Evolutionary conservation across 1,284 basidiomycete species (phyloP), one percentile per base, ranked within the genome.

Genomic region (Wolfiporia cocos): DNA sequence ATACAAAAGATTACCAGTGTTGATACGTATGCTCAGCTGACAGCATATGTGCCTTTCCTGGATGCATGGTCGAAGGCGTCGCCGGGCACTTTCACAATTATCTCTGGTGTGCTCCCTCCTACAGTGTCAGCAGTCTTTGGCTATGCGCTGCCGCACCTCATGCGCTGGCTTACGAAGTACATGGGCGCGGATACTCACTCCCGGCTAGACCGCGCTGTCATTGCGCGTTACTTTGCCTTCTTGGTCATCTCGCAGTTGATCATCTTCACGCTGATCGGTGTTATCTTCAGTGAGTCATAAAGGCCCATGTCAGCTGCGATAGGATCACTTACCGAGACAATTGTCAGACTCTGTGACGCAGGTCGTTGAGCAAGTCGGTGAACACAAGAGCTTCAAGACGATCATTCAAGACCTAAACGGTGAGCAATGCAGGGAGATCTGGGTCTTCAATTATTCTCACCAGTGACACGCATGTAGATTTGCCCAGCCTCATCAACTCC

Each of bases 191-290:
- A 77, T 39, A 83, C 92, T 3, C 83, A 88, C 48, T 85, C 81
- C 10, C 78, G 82, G 32, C 74, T 94, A 35, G 93, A 96, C 54
- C 85, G 93, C 32, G 84, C 86, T 19, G 91, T 96, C 43, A 76
- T 92, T 34, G 90, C 89, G 17, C 81, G 91, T 28, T 96, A 96
- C 65, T 97, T 84, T 58, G 77, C 87, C 5, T 96, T 97, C 74
- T 71, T 96, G 62, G 81, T 95, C 48, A 85, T 94, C 59, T 86
- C 83, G 40, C 90, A 93, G 58, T 67, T 97, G 55, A 73, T 97
- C 52, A 81, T 96, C 61, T 96, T 97, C 69, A 93, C 91, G 19
- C 64, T 97, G 44, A 82, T 96, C 50, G 88, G 89, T 49, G 90
- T 94, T 37, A 71, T 86, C 46, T 90, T 94, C 68, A 85, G 87